phyloP scores from a whole-genome alignment of 306 rosid species.

The Sesbania bispinosa region DNA sequence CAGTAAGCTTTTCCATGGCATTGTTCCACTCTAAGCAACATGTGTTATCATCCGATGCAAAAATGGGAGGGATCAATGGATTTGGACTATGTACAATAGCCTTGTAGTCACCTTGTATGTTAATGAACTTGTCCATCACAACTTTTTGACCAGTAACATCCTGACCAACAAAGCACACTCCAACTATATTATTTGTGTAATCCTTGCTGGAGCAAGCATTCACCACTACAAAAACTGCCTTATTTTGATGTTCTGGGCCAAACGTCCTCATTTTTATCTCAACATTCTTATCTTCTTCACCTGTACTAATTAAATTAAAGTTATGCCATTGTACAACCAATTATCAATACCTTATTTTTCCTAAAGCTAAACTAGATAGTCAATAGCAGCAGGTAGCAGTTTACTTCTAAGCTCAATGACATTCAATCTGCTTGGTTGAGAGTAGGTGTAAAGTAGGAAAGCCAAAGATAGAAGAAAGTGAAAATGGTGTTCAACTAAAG shows the following conservation, averaged over 20 bases:
- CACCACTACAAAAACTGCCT: slow-evolving; percentile 80
- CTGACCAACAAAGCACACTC: slow-evolving; percentile 99
- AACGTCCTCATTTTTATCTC: slow-evolving; percentile 92
- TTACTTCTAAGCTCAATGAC: slow-evolving; percentile 30
- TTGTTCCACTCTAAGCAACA: slow-evolving; percentile 98
- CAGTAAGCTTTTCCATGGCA: slow-evolving; percentile 96
- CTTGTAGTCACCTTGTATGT: slow-evolving; percentile 97
- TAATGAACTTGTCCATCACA: slow-evolving; percentile 93
- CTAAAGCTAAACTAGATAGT: slow-evolving; percentile 32
- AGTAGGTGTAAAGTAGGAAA: background rate
- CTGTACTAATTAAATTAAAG: slow-evolving; percentile 60
- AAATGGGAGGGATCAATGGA: slow-evolving; percentile 96
- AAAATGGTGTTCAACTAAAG: background rate
- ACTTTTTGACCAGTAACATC: slow-evolving; percentile 92
- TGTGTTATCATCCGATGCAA: slow-evolving; percentile 93
- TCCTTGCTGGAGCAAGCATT: slow-evolving; percentile 99
- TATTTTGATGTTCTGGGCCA: slow-evolving; percentile 56
- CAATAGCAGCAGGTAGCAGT: slow-evolving; percentile 21
- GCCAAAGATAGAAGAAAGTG: background rate
- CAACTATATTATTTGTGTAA: slow-evolving; percentile 74
- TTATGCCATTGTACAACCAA: slow-evolving; percentile 31
- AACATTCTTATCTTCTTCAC: slow-evolving; percentile 93
- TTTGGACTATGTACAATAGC: slow-evolving; percentile 93
- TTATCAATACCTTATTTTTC: slow-evolving; percentile 23
- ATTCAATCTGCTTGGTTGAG: background rate